phyloP scores from a whole-genome alignment of 2,329 filamentous ascomycete species.

The Fusarium marasasianum region DNA sequence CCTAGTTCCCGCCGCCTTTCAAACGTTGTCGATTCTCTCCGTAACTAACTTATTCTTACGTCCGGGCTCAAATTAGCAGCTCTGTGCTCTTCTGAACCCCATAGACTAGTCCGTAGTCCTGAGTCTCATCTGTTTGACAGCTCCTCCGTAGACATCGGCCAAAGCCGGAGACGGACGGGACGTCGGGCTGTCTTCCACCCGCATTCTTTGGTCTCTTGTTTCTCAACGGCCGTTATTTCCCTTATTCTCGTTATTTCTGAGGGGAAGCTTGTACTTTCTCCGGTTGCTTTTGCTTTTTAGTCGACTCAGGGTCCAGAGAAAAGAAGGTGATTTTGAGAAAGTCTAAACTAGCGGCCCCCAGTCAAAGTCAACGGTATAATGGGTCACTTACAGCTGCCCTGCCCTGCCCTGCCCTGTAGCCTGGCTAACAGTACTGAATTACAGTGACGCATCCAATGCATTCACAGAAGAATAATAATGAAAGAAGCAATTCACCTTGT shows the following conservation, averaged over 20 bases:
- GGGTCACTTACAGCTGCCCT: neutral
- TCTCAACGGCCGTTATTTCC: neutral
- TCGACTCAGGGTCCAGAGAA: slow-evolving; percentile 28
- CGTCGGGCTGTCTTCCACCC: neutral
- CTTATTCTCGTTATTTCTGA: neutral
- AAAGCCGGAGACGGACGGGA: slow-evolving; percentile 32
- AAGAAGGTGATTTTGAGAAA: slow-evolving; percentile 28
- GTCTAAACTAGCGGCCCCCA: neutral
- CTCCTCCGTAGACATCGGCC: slow-evolving; percentile 24
- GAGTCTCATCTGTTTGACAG: neutral
- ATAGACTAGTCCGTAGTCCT: neutral
- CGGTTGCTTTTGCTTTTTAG: slow-evolving; percentile 39
- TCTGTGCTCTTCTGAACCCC: neutral
- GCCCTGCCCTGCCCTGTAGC: neutral
- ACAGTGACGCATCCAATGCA: slow-evolving; percentile 19
- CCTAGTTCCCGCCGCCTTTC: slow-evolving; percentile 13
- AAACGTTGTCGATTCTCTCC: slow-evolving; percentile 11
- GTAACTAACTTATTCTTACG: neutral
- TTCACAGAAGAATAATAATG: neutral
- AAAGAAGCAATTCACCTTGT: neutral
- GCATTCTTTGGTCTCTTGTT: neutral
- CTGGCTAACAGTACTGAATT: slow-evolving; percentile 6
- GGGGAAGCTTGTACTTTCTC: slow-evolving; percentile 13
- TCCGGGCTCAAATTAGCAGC: slow-evolving; percentile 9
- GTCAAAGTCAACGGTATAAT: neutral